phyloP scores from a whole-genome alignment of 768 basidiomycete species.

The Gymnopilus dilepis region DNA sequence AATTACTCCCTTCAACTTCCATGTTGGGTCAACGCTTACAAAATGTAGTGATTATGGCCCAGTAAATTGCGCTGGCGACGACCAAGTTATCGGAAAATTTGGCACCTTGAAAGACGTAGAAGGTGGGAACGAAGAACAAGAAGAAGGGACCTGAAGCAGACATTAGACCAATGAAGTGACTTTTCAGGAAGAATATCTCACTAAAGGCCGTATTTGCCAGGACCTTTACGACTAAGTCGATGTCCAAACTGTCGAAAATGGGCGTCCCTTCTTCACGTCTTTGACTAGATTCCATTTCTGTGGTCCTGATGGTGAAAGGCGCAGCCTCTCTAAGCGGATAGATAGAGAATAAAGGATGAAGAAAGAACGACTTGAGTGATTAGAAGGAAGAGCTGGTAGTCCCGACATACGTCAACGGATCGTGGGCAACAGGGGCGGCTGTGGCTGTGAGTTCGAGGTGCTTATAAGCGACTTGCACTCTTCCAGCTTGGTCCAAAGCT shows the following conservation, averaged over 20 bases:
- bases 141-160: slow-evolving; percentile 79
- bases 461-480: too few relatives aligned
- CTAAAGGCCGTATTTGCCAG: slow-evolving; percentile 81
- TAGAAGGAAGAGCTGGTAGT: neutral
- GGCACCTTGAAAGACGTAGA: slow-evolving; percentile 75
- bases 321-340: slow-evolving; percentile 32
- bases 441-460: neutral
- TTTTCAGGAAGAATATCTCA: slow-evolving; percentile 38
- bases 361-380: neutral
- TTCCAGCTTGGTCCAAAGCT: too few relatives aligned
- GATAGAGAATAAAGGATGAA: slow-evolving; percentile 14
- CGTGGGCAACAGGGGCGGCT: neutral
- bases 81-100: slow-evolving; percentile 57
- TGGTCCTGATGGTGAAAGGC: slow-evolving; percentile 30
- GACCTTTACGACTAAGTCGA: slow-evolving; percentile 83
- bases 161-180: slow-evolving; percentile 5
- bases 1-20: slow-evolving; percentile 1
- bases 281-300: slow-evolving; percentile 34
- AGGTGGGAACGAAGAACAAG: slow-evolving; percentile 76
- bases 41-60: slow-evolving; percentile 60
- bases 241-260: slow-evolving; percentile 72
- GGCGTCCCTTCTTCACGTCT: slow-evolving; percentile 45
- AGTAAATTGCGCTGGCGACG: slow-evolving; percentile 57
- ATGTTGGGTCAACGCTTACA: slow-evolving; percentile 59
- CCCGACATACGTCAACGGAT: neutral